Base-by-base conservation (phyloP, 2,329 filamentous ascomycete genomes). In the Talaromyces sp. region DNA sequence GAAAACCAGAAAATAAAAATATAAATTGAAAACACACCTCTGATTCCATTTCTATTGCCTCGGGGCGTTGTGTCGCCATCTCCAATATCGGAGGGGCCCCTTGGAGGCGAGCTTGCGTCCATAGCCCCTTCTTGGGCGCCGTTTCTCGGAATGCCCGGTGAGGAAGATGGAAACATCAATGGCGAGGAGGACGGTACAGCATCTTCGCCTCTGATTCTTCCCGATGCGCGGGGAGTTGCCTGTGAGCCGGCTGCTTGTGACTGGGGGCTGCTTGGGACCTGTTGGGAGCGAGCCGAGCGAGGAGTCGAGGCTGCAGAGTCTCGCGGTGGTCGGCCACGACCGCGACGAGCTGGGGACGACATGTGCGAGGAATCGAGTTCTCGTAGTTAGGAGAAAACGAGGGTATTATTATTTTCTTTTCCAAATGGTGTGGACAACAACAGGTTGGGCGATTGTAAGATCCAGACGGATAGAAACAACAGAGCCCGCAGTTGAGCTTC, bases 131-230 rank as follows among this genome's bases (percentile, higher is more conserved):
- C 77, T 24, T 71, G 71, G 55, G 73, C 67, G 65, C 67, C 72
- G 68, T 76, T 70, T 59, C 75, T 77, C 38, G 74, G 76, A 56
- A 77, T 77, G 10, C 68, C 73, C 7, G 86, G 84, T 19, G 85
- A 88, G 0, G 57, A 59, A 19, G 85, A 87, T 63, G 81, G 85
- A 75, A 87, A 95, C 75, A 90, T 90, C 65, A 96, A 81, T 46
- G 92, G 92, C 61, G 92, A 96, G 3, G 91, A 94, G 5, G 85
- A 84, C 63, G 87, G 79, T 38, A 80, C 70, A 58, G 73, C 70
- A 38, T 65, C 66, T 52, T 74, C 72, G 24, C 70, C 74, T 57
- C 74, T 67, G 65, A 78, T 69, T 31, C 78, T 69, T 62, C 78
- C 69, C 50, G 77, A 72, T 51, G 76, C 74, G 58, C 78, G 76